Evolutionary conservation across 1,284 basidiomycete genomes (phyloP), one percentile per base, ranked within the genome.

Genomic region (Sporisorium scitamineum): DNA sequence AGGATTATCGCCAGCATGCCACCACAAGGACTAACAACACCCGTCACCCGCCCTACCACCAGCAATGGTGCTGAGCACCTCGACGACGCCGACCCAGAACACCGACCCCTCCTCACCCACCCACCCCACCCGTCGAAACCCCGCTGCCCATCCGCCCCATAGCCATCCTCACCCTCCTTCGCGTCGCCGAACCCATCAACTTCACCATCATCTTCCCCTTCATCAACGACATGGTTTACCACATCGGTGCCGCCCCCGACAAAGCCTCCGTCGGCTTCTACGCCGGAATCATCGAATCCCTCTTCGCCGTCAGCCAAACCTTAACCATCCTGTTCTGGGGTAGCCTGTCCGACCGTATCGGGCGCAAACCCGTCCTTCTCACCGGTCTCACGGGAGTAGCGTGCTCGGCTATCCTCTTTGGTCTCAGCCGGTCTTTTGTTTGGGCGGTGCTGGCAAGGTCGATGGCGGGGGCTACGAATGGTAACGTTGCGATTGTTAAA

Each of bases 191-290:
- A 42, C 76, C 90, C 9, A 80, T 91, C 42, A 88, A 88, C 55
- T 90, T 89, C n/a, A 89, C 91, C 72, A 90, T 93, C 75, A 92
- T 93, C 68, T 90, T 90, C 58, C 92, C 92, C 0, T 91, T 89
- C 80, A 87, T 90, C 45, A 89, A 89, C 11, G 88, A 90, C 87
- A 89, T 90, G 75, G 74, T 80, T 4, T 42, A 26, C 45, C 53
- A 67, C 11, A 55, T 65, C 29, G 27, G 27, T 24, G 39, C 47
- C 37, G 55, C 63, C 6, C 51, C 22, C 13, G 39, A 42, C n/a
- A 3, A 42, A 42, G 58, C 62, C 1, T 14, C 48, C 14, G 54
- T 81, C 26, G 80, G 80, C 5, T 76, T 90, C 76, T 92, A 90
- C 78, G 90, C 89, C 52, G 91, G 90, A 13, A 56, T 91, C 39